Base-by-base conservation (phyloP, 805 yeast genomes). In the Kluyveromyces aestuarii region DNA sequence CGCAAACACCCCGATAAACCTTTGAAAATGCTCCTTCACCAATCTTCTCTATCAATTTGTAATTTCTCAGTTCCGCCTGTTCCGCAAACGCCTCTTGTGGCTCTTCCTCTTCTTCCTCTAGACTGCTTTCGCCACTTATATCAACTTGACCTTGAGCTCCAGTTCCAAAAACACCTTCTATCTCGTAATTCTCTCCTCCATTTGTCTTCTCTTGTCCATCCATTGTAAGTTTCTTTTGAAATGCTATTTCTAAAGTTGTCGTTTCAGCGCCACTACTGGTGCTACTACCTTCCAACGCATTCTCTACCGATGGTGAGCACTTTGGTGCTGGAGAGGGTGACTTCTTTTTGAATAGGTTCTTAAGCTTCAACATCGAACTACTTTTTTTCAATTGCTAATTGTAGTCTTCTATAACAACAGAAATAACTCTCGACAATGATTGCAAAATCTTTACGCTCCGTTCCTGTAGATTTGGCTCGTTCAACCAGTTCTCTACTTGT, bases 11-110 rank as follows among this genome's bases (percentile, higher is more conserved):
- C 47, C 77, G 77, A 65, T 80, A 82, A 16, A 86, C 95, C 30
- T 79, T 75, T 2, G 90, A 83, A 55, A 86, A 86, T 0, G 95
- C 90, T 25, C 95, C 95, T 63, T 86, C 93, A 8, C 95, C 95
- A 52, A 86, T 75, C 58, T 75, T 74, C 41, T 70, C 70, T 2
- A 72, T 47, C 27, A 79, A 57, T 46, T 62, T 63, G 55, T 75
- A 79, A 4, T 56, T 63, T 16, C 38, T 58, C n/a, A 64, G 47
- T 37, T 60, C 64, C 45, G 60, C 55, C 53, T 74, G 78, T 41
- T 68, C 68, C 30, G 57, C 58, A 40, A 68, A 65, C 11, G 37
- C 55, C 17, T 55, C 61, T 33, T 61, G 59, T 10, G 63, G 61
- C 11, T 55, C 51, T 30, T 56, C 57, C 40, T 40, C 27, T 21